Evolutionary conservation across 192 early-diverging fungal genomes (phyloP).

Genomic region (Podila verticillata): DNA sequence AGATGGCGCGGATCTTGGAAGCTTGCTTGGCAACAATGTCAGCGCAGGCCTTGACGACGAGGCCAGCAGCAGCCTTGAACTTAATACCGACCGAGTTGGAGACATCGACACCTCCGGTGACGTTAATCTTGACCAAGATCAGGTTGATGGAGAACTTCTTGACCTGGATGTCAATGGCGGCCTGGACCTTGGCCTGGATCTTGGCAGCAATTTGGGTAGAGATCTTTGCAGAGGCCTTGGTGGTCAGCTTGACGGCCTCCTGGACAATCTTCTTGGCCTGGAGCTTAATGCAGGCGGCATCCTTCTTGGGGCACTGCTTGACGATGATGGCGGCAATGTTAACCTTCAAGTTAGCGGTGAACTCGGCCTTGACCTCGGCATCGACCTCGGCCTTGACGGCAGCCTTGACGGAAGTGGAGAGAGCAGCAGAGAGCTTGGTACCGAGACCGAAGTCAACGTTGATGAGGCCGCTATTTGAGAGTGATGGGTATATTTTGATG

Average conservation of each 20-base stretch:
- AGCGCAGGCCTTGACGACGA: conserved; percentile 31
- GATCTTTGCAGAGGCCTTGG: conserved; percentile 48
- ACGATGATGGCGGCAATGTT: conserved; percentile 41
- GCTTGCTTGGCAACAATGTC: conserved; percentile 30
- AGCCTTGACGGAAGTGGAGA: conserved; percentile 47
- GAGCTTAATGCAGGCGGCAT: conserved; percentile 29
- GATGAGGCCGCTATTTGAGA: conserved; percentile 25
- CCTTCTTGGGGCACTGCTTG: conserved; percentile 45
- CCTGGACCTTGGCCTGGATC: conserved; percentile 36
- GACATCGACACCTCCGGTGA: conserved; percentile 40
- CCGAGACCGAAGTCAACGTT: conserved; percentile 43
- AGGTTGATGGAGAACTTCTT: conserved; percentile 53
- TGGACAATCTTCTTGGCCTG: conserved; percentile 45
- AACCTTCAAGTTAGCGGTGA: conserved; percentile 41
- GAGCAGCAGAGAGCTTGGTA: conserved; percentile 33
- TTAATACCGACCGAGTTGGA: conserved; percentile 13
- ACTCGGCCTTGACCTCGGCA: conserved; percentile 46
- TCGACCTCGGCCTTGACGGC: conserved; percentile 45
- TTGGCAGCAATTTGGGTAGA: conserved; percentile 28
- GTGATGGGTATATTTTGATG: background rate
- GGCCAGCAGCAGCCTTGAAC: conserved; percentile 38
- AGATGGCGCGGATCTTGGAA: conserved; percentile 41
- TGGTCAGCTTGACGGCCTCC: conserved; percentile 38
- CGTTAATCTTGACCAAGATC: conserved; percentile 37
- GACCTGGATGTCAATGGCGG: conserved; percentile 43